A percentile compares a stretch with the other conserved stretches of the same genome.
Evolutionary conservation across 2,329 filamentous ascomycete species (phyloP).

Genomic region (Eutypa lata): DNA sequence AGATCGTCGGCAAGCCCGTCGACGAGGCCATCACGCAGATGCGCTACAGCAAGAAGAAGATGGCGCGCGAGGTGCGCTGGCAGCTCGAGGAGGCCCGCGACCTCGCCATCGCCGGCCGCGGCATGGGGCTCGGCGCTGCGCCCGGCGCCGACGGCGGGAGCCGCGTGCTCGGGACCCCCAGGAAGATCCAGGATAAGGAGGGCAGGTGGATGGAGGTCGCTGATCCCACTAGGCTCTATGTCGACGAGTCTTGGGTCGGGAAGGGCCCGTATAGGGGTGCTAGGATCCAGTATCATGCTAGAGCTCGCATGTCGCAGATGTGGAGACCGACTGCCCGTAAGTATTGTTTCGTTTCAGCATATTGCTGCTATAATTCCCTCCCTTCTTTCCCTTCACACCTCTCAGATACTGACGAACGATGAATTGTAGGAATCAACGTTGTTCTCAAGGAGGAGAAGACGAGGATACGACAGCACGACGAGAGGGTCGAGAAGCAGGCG

Average conservation of each 20-base stretch:
- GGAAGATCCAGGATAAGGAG: conserved; percentile 69
- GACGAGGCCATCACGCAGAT: conserved; percentile 94
- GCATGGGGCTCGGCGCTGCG: conserved; percentile 70
- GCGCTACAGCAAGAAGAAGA: conserved; percentile 93
- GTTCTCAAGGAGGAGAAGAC: conserved; percentile 93
- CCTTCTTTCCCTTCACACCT: not conserved
- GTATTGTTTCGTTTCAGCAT: too few species aligned
- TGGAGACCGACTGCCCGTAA: conserved; percentile 71
- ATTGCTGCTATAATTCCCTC: too few species aligned
- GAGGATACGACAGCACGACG: conserved; percentile 73
- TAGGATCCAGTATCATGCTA: conserved; percentile 68
- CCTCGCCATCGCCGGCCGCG: conserved; percentile 71
- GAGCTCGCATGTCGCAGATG: conserved; percentile 67
- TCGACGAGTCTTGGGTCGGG: conserved; percentile 91
- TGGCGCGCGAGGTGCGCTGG: conserved; percentile 72
- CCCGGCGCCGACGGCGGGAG: conserved; percentile 32
- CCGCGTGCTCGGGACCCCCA: conserved; percentile 37
- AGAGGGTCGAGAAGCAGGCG: conserved; percentile 71
- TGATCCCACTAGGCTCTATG: conserved; percentile 80
- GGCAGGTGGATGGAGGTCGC: conserved; percentile 68
- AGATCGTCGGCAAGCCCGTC: conserved; percentile 90
- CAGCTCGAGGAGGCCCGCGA: conserved; percentile 81
- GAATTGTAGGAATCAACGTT: conserved; percentile 67
- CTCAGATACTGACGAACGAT: conserved; percentile 12
- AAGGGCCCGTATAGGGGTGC: conserved; percentile 61